phyloP scores from a whole-genome alignment of 768 basidiomycete species.

The Boletus rex-veris region DNA sequence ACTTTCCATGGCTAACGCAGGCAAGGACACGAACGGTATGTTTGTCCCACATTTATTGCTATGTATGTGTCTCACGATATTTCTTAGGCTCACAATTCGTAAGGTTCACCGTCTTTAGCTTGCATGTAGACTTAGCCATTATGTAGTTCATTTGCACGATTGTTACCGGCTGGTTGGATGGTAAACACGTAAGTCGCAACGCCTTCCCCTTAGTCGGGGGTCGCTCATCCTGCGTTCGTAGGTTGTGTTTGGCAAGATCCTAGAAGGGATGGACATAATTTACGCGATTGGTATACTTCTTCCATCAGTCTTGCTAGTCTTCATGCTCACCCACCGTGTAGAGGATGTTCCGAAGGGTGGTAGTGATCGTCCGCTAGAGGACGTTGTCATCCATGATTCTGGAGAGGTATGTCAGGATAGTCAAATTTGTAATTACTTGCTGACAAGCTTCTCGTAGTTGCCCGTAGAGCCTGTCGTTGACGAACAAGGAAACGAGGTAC shows the following conservation, averaged over 20 bases:
- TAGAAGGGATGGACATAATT: constrained; percentile 92
- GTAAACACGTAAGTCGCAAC: constrained; percentile 63
- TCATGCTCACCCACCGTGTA: constrained; percentile 31
- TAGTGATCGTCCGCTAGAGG: constrained; percentile 70
- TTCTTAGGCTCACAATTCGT: constrained; percentile 81
- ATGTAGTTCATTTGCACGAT: constrained; percentile 88
- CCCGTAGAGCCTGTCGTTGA: constrained; percentile 52
- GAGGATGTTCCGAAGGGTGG: constrained; percentile 71
- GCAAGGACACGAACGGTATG: constrained; percentile 88
- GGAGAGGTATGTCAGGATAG: constrained; percentile 67
- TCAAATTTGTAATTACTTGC: constrained; percentile 11
- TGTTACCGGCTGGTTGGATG: constrained; percentile 86
- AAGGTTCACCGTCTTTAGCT: constrained; percentile 25
- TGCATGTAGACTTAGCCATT: not conserved
- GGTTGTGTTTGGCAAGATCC: constrained; percentile 91
- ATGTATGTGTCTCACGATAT: not conserved
- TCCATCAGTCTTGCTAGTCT: not conserved
- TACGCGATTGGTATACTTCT: constrained; percentile 57
- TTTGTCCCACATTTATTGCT: not conserved
- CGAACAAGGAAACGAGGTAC: constrained; percentile 82
- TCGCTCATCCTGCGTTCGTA: constrained; percentile 29
- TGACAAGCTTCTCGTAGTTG: constrained; percentile 38
- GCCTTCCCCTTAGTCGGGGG: not conserved
- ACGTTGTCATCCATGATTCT: constrained; percentile 76
- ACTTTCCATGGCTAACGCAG: constrained; percentile 94